phyloP scores from a whole-genome alignment of 371 early-diverging fungal genomes.

The Massospora cicadina region DNA sequence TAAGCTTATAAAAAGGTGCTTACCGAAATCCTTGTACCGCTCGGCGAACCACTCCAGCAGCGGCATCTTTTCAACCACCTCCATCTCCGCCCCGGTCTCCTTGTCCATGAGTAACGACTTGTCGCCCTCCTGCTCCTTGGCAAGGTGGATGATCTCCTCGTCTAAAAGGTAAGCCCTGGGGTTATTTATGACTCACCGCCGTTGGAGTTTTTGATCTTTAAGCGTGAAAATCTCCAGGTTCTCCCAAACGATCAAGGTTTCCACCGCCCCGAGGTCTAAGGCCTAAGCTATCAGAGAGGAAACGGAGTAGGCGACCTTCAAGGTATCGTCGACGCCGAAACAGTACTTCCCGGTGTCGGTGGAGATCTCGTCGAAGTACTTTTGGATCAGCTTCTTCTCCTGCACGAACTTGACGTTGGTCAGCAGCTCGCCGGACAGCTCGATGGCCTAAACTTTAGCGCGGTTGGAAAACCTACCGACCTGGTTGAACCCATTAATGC shows the following conservation, averaged over 20 bases:
- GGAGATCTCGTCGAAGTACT: conserved; percentile 96
- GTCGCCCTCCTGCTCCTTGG: conserved; percentile 66
- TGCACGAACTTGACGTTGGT: conserved; percentile 96
- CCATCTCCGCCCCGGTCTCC: conserved; percentile 48
- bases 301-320: conserved; percentile 27
- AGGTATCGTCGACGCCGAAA: conserved; percentile 95
- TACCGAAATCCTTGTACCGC: conserved; percentile 86
- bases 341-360: conserved; percentile 94
- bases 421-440: conserved; percentile 82
- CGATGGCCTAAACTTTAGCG: conserved; percentile 69
- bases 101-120: conserved; percentile 39
- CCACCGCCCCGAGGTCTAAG: conserved; percentile 92
- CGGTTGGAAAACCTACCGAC: conserved; percentile 2
- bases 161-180: conserved; percentile 12
- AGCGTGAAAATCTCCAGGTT: conserved; percentile 63
- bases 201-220: conserved; percentile 49
- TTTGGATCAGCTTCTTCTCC: conserved; percentile 94
- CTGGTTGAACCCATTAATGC: conserved; percentile 97
- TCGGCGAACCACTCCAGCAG: conserved; percentile 98
- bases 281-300: conserved; percentile 21
- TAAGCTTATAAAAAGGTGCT: not conserved
- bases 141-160: conserved; percentile 51
- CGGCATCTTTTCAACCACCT: conserved; percentile 54
- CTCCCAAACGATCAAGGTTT: conserved; percentile 97
- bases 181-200: conserved; percentile 20